Conservation (phyloP, 495 filamentous ascomycete genomes). For the Evernia prunastri region DNA sequence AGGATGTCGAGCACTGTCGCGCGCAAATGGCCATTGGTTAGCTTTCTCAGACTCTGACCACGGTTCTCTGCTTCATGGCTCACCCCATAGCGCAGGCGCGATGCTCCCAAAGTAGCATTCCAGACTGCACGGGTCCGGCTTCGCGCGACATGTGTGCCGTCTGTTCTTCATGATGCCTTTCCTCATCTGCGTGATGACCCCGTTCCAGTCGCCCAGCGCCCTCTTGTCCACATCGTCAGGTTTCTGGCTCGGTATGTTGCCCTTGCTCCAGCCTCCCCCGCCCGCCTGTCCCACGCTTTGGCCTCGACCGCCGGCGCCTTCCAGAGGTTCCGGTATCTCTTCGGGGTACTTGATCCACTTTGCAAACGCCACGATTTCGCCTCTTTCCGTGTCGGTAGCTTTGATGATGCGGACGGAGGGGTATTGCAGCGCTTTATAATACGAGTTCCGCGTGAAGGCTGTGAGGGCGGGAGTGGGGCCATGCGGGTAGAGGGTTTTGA, state of each 20-base stretch:
- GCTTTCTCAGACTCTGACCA: neutral
- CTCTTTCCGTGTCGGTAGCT: conserved; percentile 22
- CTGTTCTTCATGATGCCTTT: conserved; percentile 18
- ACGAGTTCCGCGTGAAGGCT: conserved; percentile 20
- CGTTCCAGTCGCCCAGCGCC: conserved; percentile 21
- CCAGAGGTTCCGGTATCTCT: conserved; percentile 13
- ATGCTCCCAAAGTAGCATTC: conserved; percentile 24
- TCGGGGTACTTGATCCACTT: conserved; percentile 27
- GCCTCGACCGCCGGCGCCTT: neutral
- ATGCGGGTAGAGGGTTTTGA: conserved; percentile 21
- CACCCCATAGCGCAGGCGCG: conserved; percentile 22
- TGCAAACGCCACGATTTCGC: conserved; percentile 27
- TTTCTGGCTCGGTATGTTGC: conserved; percentile 11
- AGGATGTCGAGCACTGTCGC: conserved; percentile 35
- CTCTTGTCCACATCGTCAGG: conserved; percentile 19
- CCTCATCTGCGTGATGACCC: conserved; percentile 19
- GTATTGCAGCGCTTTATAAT: conserved; percentile 17
- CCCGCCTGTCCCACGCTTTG: conserved; percentile 11
- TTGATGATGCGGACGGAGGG: conserved; percentile 21
- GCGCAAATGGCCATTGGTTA: neutral
- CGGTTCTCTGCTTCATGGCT: neutral
- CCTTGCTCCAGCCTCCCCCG: conserved; percentile 6
- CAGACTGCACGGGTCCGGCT: conserved; percentile 11
- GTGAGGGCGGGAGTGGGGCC: conserved; percentile 20
- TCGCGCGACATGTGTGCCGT: conserved; percentile 18